Conservation (phyloP, 495 filamentous ascomycete species). For the Hypomontagnella monticulosa region DNA sequence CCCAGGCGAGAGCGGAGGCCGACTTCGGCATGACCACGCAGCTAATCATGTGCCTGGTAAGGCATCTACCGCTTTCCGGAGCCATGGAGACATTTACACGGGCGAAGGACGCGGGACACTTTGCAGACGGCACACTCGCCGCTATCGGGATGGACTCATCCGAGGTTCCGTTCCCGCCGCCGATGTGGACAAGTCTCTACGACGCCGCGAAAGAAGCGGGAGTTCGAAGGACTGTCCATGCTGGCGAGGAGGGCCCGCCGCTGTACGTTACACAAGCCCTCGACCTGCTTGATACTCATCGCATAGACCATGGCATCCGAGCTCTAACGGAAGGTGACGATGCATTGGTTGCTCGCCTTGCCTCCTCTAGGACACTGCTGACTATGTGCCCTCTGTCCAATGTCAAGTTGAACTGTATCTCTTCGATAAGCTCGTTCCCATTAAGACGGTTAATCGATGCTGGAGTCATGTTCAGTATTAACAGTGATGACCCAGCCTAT, state of each 20-base stretch:
- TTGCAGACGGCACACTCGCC: conserved; percentile 61
- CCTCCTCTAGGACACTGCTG: conserved; percentile 63
- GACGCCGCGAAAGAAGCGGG: conserved; percentile 58
- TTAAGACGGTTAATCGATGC: conserved; percentile 70
- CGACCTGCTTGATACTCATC: conserved; percentile 62
- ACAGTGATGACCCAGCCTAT: conserved; percentile 83
- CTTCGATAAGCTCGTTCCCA: conserved; percentile 66
- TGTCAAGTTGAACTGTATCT: conserved; percentile 69
- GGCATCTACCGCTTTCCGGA: conserved; percentile 69
- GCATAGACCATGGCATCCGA: conserved; percentile 79
- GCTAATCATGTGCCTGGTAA: conserved; percentile 74
- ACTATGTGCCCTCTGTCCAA: conserved; percentile 81
- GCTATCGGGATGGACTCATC: conserved; percentile 75
- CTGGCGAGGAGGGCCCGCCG: conserved; percentile 78
- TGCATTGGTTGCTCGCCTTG: conserved; percentile 66
- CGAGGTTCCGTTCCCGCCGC: conserved; percentile 71
- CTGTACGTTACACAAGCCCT: conserved; percentile 72
- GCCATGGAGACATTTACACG: conserved; percentile 60
- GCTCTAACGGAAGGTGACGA: conserved; percentile 65
- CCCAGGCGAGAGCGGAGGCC: conserved; percentile 66
- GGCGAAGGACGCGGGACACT: conserved; percentile 60
- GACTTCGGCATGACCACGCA: conserved; percentile 70
- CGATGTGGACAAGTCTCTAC: conserved; percentile 69
- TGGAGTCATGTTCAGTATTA: conserved; percentile 74
- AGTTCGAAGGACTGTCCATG: conserved; percentile 73